A percentile compares a stretch with the other conserved stretches of the same genome.
Evolutionary conservation across 352 stramenopile genomes (phyloP).

Genomic region (Phytophthora palmivora): DNA sequence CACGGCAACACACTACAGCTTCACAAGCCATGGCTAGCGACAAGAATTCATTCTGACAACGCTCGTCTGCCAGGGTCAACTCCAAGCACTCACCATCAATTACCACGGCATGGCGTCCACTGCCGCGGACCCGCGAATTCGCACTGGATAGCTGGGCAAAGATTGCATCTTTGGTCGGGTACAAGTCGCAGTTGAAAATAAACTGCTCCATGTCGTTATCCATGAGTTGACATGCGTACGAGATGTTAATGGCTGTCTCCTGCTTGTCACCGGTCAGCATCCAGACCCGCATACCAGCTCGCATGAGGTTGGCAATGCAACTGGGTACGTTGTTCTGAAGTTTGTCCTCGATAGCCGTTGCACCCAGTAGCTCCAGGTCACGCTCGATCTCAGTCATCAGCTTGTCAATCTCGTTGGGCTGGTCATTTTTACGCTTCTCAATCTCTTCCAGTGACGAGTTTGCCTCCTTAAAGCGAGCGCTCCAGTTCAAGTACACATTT

Average conservation of each 20-base stretch:
- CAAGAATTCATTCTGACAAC: conserved; percentile 68
- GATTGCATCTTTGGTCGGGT: conserved; percentile 59
- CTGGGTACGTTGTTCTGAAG: conserved; percentile 91
- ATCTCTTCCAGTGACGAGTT: conserved; percentile 80
- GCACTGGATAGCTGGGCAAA: conserved; percentile 41
- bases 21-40: conserved; percentile 73
- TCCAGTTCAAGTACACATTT: conserved; percentile 75
- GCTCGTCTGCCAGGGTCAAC: conserved; percentile 59
- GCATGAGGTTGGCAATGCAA: conserved; percentile 87
- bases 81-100: conserved; percentile 80
- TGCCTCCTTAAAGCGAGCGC: conserved; percentile 63
- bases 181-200: conserved; percentile 70
- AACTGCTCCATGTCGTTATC: conserved; percentile 88
- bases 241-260: conserved; percentile 96
- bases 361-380: conserved; percentile 84
- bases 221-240: conserved; percentile 89
- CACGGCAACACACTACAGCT: conserved; percentile 83
- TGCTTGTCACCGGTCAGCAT: conserved; percentile 95
- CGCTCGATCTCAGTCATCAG: conserved; percentile 84
- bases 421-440: conserved; percentile 78
- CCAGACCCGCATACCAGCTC: conserved; percentile 92
- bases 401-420: conserved; percentile 73
- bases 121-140: conserved; percentile 34
- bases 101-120: conserved; percentile 61
- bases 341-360: conserved; percentile 95